A percentile compares a stretch with the other conserved stretches of the same genome.
phyloP scores from a whole-genome alignment of 1,284 basidiomycete species.

The Cutaneotrichosporon daszewskae region DNA sequence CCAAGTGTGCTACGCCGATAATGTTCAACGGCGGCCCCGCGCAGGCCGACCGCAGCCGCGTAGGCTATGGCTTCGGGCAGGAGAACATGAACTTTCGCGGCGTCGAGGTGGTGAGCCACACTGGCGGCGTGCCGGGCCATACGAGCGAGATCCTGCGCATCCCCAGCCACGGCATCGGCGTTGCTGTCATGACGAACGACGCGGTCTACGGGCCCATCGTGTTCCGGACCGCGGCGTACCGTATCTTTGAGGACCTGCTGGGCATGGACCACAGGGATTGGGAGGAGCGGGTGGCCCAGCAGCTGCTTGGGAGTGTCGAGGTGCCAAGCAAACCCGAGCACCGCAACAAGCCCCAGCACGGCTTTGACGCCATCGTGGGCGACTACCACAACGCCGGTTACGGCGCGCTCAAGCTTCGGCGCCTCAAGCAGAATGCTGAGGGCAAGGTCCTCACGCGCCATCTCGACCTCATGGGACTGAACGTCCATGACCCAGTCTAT shows the following conservation, averaged over 20 bases:
- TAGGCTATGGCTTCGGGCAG: constrained; percentile 20
- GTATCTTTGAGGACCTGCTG: constrained; percentile 22
- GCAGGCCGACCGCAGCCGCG: no score
- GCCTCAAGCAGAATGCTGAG: no score
- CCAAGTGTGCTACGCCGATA: not conserved
- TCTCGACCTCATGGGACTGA: no score
- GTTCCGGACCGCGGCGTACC: constrained; percentile 7
- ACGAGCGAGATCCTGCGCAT: constrained; percentile 12
- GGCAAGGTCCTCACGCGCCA: no score
- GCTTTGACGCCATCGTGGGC: constrained; percentile 1
- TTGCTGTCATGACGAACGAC: constrained; percentile 22
- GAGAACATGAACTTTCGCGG: constrained; percentile 11
- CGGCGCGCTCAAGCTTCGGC: constrained; percentile 10
- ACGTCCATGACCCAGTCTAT: no score
- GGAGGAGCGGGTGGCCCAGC: constrained; percentile 4
- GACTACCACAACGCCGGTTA: constrained; percentile 11
- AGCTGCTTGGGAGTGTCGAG: not conserved
- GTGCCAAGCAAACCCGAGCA: not conserved
- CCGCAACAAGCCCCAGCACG: not conserved
- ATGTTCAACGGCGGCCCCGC: not conserved
- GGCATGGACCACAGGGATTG: constrained; percentile 12
- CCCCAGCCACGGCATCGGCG: constrained; percentile 11
- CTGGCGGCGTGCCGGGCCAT: constrained; percentile 19
- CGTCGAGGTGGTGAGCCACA: constrained; percentile 15
- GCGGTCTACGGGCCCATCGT: not conserved